Evolutionary conservation across 129 eudicot genomes (phyloP).

Genomic region (Arctium lappa): DNA sequence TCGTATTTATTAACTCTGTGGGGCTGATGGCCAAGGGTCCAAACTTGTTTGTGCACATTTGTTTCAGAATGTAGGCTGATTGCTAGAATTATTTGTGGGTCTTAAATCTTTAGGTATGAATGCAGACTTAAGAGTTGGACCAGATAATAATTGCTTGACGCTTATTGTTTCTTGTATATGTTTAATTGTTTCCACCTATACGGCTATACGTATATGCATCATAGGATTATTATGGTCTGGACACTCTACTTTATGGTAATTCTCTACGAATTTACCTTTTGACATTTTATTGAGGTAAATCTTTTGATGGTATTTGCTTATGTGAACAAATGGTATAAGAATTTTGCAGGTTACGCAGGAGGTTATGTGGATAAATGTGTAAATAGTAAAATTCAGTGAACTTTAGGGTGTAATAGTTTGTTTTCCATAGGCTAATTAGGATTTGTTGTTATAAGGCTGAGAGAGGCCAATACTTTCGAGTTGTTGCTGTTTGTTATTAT

Average conservation of each 20-base stretch:
- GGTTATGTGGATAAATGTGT: not conserved
- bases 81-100: not conserved
- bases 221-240: not conserved
- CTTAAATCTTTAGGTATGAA: not conserved
- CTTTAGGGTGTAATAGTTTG: not conserved
- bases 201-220: not conserved
- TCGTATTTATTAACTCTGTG: not conserved
- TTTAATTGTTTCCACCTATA: not conserved
- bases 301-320: not conserved
- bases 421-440: not conserved
- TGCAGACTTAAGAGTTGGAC: not conserved
- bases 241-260: not conserved
- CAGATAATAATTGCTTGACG: not conserved
- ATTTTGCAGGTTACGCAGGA: not conserved
- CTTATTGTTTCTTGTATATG: not conserved
- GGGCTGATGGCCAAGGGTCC: not conserved
- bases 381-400: not conserved
- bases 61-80: not conserved
- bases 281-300: not conserved
- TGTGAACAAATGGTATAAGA: not conserved
- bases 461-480: not conserved
- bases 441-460: not conserved
- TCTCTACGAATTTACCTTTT: not conserved
- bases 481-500: not conserved
- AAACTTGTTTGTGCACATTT: not conserved